Evolutionary conservation across 176 grass and related monocot species (phyloP).

Genomic region (Ananas comosus): DNA sequence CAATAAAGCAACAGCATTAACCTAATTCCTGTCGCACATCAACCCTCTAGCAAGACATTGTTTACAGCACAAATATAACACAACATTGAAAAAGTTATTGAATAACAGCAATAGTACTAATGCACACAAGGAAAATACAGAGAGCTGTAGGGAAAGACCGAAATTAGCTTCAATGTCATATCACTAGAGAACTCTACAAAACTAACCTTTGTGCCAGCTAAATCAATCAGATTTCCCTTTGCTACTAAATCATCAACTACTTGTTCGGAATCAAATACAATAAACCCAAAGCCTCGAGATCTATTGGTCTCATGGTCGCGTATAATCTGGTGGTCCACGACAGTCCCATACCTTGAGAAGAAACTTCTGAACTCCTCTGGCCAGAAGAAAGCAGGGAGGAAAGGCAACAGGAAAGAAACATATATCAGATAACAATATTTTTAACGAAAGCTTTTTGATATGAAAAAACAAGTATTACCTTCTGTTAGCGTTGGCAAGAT

Average conservation of each 20-base stretch:
- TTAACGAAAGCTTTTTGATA: conserved; percentile 12
- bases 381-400: conserved; percentile 25
- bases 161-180: conserved; percentile 13
- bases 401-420: not conserved
- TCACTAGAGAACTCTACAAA: conserved; percentile 24
- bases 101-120: not conserved
- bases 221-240: conserved; percentile 88
- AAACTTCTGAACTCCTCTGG: conserved; percentile 80
- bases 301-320: conserved; percentile 68
- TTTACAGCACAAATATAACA: not conserved
- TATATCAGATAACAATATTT: conserved; percentile 18
- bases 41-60: conserved; percentile 20
- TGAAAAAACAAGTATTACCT: conserved; percentile 35
- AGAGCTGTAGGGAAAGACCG: not conserved
- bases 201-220: conserved; percentile 77
- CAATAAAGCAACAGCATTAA: conserved; percentile 64
- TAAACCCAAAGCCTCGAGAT: conserved; percentile 91
- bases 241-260: conserved; percentile 82
- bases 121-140: not conserved
- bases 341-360: conserved; percentile 61
- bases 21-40: conserved; percentile 42
- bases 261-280: conserved; percentile 83
- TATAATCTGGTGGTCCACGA: conserved; percentile 88
- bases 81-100: too few relatives aligned
- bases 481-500: conserved; percentile 59